phyloP scores from a whole-genome alignment of 2,329 filamentous ascomycete species.

The Graphilbum ipis-grandicollis region DNA sequence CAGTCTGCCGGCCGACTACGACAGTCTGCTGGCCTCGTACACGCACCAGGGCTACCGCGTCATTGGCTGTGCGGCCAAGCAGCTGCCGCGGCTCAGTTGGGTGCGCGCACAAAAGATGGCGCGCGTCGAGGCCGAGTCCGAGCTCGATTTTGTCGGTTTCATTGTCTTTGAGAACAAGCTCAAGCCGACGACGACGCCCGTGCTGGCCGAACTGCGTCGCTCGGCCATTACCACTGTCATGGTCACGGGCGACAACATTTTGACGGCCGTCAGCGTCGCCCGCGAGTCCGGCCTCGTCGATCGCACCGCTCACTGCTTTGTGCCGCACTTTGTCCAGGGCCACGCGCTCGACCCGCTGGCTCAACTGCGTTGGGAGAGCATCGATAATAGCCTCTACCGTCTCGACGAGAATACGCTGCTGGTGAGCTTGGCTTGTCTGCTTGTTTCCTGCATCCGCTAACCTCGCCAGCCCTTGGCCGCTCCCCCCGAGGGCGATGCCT shows the following conservation, averaged over 20 bases:
- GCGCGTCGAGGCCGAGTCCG: constrained; percentile 65
- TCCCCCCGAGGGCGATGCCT: constrained; percentile 57
- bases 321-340: constrained; percentile 76
- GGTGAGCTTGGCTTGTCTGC: constrained; percentile 11
- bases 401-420: constrained; percentile 65
- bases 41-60: constrained; percentile 94
- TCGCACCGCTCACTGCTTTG: constrained; percentile 71
- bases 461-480: constrained; percentile 27
- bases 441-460: background rate
- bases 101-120: constrained; percentile 90
- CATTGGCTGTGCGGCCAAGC: constrained; percentile 84
- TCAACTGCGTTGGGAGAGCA: constrained; percentile 74
- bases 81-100: constrained; percentile 78
- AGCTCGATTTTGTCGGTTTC: constrained; percentile 80
- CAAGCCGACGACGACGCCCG: constrained; percentile 66
- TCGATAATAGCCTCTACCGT: constrained; percentile 66
- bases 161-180: constrained; percentile 99
- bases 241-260: constrained; percentile 96
- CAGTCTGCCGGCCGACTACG: constrained; percentile 75
- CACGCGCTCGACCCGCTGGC: constrained; percentile 56
- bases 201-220: constrained; percentile 64
- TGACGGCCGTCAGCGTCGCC: constrained; percentile 91
- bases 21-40: constrained; percentile 76
- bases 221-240: constrained; percentile 83
- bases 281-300: constrained; percentile 76